phyloP scores from a whole-genome alignment of 1,139 yeast species.

The Yarrowia galli region DNA sequence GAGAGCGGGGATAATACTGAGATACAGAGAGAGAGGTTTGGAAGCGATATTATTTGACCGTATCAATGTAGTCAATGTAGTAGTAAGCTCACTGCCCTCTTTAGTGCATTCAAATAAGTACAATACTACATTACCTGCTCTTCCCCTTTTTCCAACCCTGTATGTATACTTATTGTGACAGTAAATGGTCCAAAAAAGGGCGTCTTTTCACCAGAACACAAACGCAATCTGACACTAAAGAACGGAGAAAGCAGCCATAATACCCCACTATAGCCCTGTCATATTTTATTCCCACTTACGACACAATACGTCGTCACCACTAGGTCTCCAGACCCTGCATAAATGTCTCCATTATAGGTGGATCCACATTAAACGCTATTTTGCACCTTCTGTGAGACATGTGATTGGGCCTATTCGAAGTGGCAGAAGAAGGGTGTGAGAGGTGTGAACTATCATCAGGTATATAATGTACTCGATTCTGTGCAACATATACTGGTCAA shows the following conservation, averaged over 20 bases:
- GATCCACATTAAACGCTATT: constrained; percentile 24
- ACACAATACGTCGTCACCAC: constrained; percentile 1
- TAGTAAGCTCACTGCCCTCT: no score
- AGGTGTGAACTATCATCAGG: no score
- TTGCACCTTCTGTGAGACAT: not conserved
- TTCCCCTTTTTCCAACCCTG: not conserved
- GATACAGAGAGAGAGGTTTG: not conserved
- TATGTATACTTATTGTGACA: not conserved
- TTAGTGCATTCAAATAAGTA: no score
- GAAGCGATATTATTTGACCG: not conserved
- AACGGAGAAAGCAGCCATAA: not conserved
- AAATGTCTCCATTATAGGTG: constrained; percentile 31
- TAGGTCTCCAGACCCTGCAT: constrained; percentile 22
- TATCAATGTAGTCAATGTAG: no score
- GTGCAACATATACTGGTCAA: no score
- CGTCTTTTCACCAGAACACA: not conserved
- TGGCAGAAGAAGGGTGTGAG: no score
- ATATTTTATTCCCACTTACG: no score
- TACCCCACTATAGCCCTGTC: not conserved
- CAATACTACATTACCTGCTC: no score
- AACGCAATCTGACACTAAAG: not conserved
- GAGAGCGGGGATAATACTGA: not conserved
- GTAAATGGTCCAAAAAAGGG: not conserved
- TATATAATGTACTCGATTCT: no score
- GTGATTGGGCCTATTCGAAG: not conserved